These are phyloP conservation scores for Plasmodium gallinaceum DNA, from an alignment of 169 alveolate species.

Conservation along the genomic window DNA sequence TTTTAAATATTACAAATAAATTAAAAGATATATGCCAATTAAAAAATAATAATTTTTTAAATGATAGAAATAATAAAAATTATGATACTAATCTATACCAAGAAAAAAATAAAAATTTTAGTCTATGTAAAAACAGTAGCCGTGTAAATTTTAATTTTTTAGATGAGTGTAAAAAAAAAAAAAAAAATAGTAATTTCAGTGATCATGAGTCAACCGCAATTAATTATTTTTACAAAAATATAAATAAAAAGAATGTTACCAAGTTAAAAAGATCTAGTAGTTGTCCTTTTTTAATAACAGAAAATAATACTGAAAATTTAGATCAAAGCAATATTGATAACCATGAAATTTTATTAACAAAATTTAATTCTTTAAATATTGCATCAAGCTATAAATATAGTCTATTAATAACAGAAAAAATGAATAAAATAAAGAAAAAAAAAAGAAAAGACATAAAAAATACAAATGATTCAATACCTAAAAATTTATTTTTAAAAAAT, in stretches of 20 bases:
- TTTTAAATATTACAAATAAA: slow-evolving; percentile 25
- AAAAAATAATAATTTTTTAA: slow-evolving; percentile 15
- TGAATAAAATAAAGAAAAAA: not conserved
- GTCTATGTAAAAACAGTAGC: not conserved
- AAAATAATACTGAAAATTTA: not conserved
- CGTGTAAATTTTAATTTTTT: slow-evolving; percentile 1
- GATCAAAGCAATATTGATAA: not conserved
- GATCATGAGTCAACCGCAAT: slow-evolving; percentile 64
- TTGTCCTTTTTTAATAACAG: slow-evolving; percentile 23
- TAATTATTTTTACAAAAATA: slow-evolving; percentile 66
- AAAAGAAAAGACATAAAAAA: not conserved
- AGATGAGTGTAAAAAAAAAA: slow-evolving; percentile 14
- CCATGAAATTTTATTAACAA: not conserved
- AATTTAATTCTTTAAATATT: slow-evolving; percentile 11
- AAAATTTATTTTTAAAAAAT: slow-evolving; percentile 10
- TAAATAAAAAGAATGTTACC: slow-evolving; percentile 16
- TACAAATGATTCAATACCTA: too few species aligned
- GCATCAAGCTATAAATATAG: not conserved
- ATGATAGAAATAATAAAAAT: not conserved
- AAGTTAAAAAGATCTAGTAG: slow-evolving; percentile 48
- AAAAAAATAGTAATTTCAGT: slow-evolving; percentile 50
- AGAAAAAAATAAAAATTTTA: not conserved
- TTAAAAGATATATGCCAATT: slow-evolving; percentile 35
- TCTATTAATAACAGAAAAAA: not conserved
- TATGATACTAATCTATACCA: not conserved